These are phyloP conservation scores for Calycina herbarum DNA, from an alignment of 2,329 filamentous ascomycete genomes.

Conservation along the genomic window DNA sequence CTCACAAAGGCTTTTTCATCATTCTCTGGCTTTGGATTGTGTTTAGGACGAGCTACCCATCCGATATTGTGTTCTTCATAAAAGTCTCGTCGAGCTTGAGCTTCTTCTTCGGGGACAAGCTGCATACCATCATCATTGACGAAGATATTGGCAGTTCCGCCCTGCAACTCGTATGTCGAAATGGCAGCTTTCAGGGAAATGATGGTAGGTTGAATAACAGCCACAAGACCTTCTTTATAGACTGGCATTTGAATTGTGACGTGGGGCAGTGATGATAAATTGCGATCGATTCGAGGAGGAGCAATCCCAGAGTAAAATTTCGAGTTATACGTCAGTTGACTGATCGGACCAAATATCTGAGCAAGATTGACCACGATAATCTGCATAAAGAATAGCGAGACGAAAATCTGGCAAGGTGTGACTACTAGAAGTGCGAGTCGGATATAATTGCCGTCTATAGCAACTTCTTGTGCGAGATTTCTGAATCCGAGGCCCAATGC, in stretches of 20 bases:
- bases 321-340: slow-evolving; percentile 46
- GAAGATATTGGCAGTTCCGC: slow-evolving; percentile 68
- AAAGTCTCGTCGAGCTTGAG: slow-evolving; percentile 51
- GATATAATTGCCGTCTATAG: slow-evolving; percentile 52
- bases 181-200: slow-evolving; percentile 57
- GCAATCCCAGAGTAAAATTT: slow-evolving; percentile 39
- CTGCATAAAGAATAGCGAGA: slow-evolving; percentile 52
- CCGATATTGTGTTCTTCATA: slow-evolving; percentile 60
- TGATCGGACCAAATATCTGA: slow-evolving; percentile 53
- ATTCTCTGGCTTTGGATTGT: slow-evolving; percentile 56
- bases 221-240: slow-evolving; percentile 49
- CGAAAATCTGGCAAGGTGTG: slow-evolving; percentile 57
- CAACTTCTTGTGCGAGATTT: slow-evolving; percentile 53
- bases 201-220: slow-evolving; percentile 56
- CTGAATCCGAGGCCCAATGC: slow-evolving; percentile 59
- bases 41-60: slow-evolving; percentile 53
- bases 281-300: slow-evolving; percentile 43
- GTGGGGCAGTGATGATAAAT: slow-evolving; percentile 46
- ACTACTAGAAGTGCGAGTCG: slow-evolving; percentile 55
- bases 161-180: slow-evolving; percentile 59
- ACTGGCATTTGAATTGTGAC: slow-evolving; percentile 52
- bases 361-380: slow-evolving; percentile 50
- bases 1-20: slow-evolving; percentile 47
- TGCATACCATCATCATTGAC: slow-evolving; percentile 71
- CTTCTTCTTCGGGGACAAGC: slow-evolving; percentile 51